These are phyloP conservation scores for Cryptococcus sp. DNA, from an alignment of 1,284 basidiomycete species.

Conservation along the genomic window DNA sequence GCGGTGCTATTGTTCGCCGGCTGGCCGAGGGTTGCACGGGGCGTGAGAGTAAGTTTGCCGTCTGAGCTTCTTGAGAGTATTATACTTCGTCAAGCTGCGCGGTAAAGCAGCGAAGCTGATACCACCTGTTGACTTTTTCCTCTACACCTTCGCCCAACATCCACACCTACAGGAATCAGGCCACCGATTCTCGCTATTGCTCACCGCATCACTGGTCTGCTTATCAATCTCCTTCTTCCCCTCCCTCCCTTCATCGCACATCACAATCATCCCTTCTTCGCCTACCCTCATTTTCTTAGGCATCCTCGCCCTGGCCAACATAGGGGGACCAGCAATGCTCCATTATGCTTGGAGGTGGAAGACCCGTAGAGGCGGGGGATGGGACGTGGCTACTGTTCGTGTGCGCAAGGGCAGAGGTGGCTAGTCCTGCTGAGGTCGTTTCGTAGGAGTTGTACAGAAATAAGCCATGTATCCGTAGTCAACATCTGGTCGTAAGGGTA, in stretches of 20 bases:
- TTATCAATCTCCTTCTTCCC: constrained; percentile 39
- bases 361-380: constrained; percentile 40
- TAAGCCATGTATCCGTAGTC: no score
- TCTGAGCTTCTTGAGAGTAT: not conserved
- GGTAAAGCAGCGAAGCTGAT: not conserved
- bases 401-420: constrained; percentile 22
- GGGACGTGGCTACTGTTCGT: constrained; percentile 46
- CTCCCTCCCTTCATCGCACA: not conserved
- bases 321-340: constrained; percentile 43
- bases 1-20: constrained; percentile 82
- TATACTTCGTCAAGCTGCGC: no score
- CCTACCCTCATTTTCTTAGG: constrained; percentile 29
- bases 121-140: no score
- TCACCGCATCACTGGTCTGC: constrained; percentile 36
- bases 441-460: no score
- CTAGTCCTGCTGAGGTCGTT: not conserved
- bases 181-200: constrained; percentile 29
- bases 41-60: constrained; percentile 64
- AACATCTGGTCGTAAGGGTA: no score
- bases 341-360: constrained; percentile 50
- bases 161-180: constrained; percentile 31
- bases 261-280: constrained; percentile 8
- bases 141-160: not conserved
- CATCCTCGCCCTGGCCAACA: constrained; percentile 32
- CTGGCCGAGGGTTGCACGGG: constrained; percentile 77